These are phyloP conservation scores for Lavandula angustifolia DNA, from an alignment of 257 asterid genomes.

Conservation along the genomic window DNA sequence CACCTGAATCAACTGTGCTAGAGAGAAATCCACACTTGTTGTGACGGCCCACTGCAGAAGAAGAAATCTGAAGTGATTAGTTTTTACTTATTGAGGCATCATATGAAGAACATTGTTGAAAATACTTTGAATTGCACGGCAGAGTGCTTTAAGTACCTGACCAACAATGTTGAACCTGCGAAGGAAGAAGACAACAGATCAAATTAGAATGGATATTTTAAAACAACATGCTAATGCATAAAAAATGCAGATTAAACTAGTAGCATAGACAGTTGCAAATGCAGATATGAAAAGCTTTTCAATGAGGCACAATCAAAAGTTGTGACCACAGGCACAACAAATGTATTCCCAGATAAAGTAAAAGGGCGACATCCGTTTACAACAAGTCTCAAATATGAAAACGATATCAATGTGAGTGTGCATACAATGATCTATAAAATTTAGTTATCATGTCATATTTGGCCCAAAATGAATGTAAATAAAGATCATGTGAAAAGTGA, in stretches of 20 bases:
- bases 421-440: too few relatives aligned
- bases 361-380: neutral
- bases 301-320: neutral
- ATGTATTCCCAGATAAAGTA: neutral
- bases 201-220: conserved; percentile 11
- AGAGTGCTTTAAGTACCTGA: conserved; percentile 60
- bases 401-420: neutral
- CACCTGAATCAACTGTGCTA: conserved; percentile 90
- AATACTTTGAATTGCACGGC: conserved; percentile 21
- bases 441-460: neutral
- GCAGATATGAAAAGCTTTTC: neutral
- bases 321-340: neutral
- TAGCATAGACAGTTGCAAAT: neutral
- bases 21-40: conserved; percentile 81
- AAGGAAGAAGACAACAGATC: conserved; percentile 19
- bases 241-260: neutral
- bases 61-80: conserved; percentile 32
- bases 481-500: neutral
- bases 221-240: conserved; percentile 3
- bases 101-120: conserved; percentile 8
- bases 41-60: conserved; percentile 97
- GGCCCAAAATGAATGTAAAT: neutral
- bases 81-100: conserved; percentile 13
- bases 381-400: neutral
- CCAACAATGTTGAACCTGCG: conserved; percentile 98